Percentiles rank a stretch among this genome's conserved stretches.
phyloP scores from a whole-genome alignment of 1,284 basidiomycete genomes.

The Phlebopus sp. region DNA sequence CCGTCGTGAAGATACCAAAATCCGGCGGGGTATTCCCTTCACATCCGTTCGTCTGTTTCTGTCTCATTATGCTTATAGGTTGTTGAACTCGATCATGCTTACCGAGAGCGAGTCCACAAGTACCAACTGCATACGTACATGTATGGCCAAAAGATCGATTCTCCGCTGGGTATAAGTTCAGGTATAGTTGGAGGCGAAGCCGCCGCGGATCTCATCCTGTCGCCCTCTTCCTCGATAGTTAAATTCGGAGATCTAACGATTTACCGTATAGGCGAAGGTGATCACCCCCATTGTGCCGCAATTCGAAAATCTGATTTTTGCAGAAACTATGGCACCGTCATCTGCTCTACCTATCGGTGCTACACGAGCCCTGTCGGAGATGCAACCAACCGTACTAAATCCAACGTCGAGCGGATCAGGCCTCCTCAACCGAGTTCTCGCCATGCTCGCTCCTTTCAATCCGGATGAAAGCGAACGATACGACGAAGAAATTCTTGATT shows the following conservation, averaged over 20 bases:
- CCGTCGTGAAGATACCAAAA: conserved; percentile 91
- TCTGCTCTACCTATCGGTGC: conserved; percentile 91
- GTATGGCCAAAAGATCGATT: conserved; percentile 80
- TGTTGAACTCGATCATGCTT: conserved; percentile 85
- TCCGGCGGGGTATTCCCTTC: conserved; percentile 76
- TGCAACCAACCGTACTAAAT: conserved; percentile 81
- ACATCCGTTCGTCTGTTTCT: neutral
- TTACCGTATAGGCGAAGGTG: conserved; percentile 84
- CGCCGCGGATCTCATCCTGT: conserved; percentile 71
- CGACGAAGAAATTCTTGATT: conserved; percentile 81
- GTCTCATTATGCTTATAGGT: conserved; percentile 50
- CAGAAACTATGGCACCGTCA: conserved; percentile 87
- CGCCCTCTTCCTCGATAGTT: conserved; percentile 86
- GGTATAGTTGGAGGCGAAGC: conserved; percentile 69
- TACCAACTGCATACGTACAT: conserved; percentile 91
- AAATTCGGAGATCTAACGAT: conserved; percentile 78
- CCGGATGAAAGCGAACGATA: conserved; percentile 79
- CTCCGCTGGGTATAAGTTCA: conserved; percentile 56
- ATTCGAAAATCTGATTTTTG: conserved; percentile 2
- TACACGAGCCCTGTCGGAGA: conserved; percentile 78
- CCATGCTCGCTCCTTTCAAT: conserved; percentile 66
- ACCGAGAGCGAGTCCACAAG: conserved; percentile 77
- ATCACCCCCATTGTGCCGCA: conserved; percentile 18
- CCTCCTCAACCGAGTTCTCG: conserved; percentile 79
- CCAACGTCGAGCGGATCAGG: conserved; percentile 69